Base-by-base conservation (phyloP, 208 protist genomes). In the Trypanosomatidae sp. region DNA sequence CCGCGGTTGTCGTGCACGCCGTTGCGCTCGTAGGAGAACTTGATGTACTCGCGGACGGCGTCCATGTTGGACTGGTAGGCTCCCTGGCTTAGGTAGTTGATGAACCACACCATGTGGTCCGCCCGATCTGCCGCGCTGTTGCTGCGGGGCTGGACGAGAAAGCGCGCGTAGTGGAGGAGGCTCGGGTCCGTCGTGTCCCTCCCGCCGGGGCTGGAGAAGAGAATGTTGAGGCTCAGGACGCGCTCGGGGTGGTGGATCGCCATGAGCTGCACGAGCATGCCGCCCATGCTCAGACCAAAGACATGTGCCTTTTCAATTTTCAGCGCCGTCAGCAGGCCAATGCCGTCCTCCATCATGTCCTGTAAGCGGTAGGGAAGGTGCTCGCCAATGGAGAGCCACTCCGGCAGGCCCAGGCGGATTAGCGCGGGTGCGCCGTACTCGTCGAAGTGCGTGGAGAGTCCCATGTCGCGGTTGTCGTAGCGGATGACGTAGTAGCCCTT, bases 251-350 rank as follows among this genome's bases (percentile, higher is more conserved):
- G 59, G 1, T 70, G 70, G 33, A 93, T 73, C 15, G 88, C 82
- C 82, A 93, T 91, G 60, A 69, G 74, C 79, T 94, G 91, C 52
- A 77, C 87, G 74, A 93, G 90, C 91, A 93, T 93, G 43, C 89
- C 91, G 22, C 89, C 91, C 87, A 94, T 93, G 28, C 79, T 87
- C 1, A n/a, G 62, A 19, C 87, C 89, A 0, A 91, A n/a, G 2
- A 94, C 49, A 75, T 95, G 88, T 17, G 82, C 87, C 22, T 73
- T 66, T 44, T 81, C 25, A 50, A 93, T 88, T 7, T 74, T 78
- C 0, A 95, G 77, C 6, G 71, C 59, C 5, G 77, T 80, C 67
- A 95, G 73, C 44, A 95, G 76, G 13, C 74, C 70, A 62, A 86
- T 71, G 0, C 73, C 91, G 73, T 95, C 91, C 13, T 58, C 53